A percentile compares a stretch with the other conserved stretches of the same genome.
Evolutionary conservation across 345 rosid species (phyloP).

Genomic region (Anacardium occidentale): DNA sequence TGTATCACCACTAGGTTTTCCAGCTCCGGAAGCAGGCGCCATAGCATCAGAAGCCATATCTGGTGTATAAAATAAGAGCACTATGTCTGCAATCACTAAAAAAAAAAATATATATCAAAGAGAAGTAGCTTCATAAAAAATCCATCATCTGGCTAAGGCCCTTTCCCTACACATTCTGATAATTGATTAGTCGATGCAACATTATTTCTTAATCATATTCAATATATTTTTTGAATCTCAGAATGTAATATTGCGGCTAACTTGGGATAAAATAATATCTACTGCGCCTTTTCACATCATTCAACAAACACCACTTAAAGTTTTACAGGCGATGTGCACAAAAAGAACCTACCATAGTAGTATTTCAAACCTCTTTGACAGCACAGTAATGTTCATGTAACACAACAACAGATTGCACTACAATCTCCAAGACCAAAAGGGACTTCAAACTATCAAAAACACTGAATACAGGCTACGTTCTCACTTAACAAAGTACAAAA

Average conservation of each 20-base stretch:
- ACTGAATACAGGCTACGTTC: neutral
- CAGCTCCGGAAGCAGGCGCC: constrained; percentile 14
- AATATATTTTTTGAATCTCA: neutral
- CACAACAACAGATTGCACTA: too few relatives aligned
- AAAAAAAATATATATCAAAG: neutral
- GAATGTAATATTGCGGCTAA: neutral
- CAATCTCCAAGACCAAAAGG: too few relatives aligned
- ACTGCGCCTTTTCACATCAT: too few relatives aligned
- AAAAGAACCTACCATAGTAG: too few relatives aligned
- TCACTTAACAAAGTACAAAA: neutral
- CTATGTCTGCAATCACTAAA: constrained; percentile 2
- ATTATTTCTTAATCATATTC: neutral
- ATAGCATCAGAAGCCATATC: constrained; percentile 17
- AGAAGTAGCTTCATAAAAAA: neutral
- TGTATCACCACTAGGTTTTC: constrained; percentile 20
- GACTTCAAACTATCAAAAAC: too few relatives aligned
- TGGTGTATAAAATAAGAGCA: neutral
- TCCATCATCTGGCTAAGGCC: neutral
- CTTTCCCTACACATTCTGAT: neutral
- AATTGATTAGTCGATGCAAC: neutral
- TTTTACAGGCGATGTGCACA: too few relatives aligned
- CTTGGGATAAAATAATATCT: too few relatives aligned
- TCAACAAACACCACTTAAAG: too few relatives aligned
- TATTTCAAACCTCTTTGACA: too few relatives aligned
- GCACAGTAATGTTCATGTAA: too few relatives aligned